These are phyloP conservation scores for Leccinellum albellum DNA, from an alignment of 768 basidiomycete genomes.

Conservation along the genomic window DNA sequence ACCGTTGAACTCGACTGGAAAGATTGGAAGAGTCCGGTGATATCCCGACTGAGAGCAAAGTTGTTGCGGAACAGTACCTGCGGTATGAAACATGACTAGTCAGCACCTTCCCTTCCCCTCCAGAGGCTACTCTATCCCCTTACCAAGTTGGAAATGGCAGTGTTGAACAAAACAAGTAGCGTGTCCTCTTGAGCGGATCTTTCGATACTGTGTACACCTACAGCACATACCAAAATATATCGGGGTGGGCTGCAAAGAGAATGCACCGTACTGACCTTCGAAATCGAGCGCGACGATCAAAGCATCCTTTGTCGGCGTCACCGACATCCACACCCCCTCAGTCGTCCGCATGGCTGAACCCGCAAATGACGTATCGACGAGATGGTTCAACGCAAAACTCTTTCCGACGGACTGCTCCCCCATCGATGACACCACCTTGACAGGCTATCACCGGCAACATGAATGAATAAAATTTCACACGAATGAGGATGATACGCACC, in stretches of 20 bases:
- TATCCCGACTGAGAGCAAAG: conserved; percentile 58
- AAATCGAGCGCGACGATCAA: conserved; percentile 61
- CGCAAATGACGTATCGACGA: conserved; percentile 62
- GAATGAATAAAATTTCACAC: not conserved
- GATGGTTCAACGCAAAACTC: conserved; percentile 55
- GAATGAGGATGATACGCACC: conserved; percentile 23
- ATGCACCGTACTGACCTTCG: conserved; percentile 39
- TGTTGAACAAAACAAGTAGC: conserved; percentile 60
- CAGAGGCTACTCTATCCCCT: conserved; percentile 28
- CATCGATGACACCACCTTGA: conserved; percentile 66
- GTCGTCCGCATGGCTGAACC: conserved; percentile 66
- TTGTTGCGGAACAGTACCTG: conserved; percentile 66
- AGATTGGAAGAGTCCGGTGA: conserved; percentile 57
- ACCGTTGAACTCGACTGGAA: conserved; percentile 58
- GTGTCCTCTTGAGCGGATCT: conserved; percentile 62
- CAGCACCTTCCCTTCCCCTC: not conserved
- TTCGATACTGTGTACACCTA: conserved; percentile 62
- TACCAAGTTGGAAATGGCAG: conserved; percentile 62
- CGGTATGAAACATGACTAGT: not conserved
- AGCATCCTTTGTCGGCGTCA: conserved; percentile 52
- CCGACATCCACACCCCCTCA: conserved; percentile 67
- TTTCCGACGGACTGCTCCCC: conserved; percentile 67
- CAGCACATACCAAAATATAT: not conserved
- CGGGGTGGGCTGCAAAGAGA: not conserved
- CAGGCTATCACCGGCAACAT: conserved; percentile 37